Conservation (phyloP, 73 alveolate genomes). For the Paramecium biaurelia region DNA sequence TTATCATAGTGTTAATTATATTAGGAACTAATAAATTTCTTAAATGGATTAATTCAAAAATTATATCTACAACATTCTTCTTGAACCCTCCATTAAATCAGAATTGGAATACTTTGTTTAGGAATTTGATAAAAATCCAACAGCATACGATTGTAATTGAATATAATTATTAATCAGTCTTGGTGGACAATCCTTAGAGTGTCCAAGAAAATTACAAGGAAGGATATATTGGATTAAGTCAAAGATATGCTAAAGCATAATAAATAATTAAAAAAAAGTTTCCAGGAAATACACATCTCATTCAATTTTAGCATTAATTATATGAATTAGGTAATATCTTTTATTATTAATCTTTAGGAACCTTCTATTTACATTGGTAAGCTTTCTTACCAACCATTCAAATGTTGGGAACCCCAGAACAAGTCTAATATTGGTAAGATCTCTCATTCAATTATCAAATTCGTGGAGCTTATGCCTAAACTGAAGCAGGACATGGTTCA, state of each 20-base stretch:
- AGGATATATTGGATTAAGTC: neutral
- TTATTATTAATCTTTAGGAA: neutral
- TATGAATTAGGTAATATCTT: neutral
- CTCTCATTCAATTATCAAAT: slow-evolving; percentile 6
- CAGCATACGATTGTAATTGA: neutral
- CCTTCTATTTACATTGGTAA: slow-evolving; percentile 8
- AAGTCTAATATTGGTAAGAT: slow-evolving; percentile 62
- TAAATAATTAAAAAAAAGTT: neutral
- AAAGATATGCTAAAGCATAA: neutral
- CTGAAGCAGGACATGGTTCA: slow-evolving; percentile 76
- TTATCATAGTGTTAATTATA: neutral
- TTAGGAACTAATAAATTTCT: neutral
- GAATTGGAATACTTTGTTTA: neutral
- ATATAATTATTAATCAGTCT: neutral
- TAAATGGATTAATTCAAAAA: neutral
- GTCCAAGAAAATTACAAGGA: neutral
- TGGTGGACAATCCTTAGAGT: neutral
- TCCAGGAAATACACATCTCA: neutral
- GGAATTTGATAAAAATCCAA: neutral
- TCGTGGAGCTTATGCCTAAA: slow-evolving; percentile 70
- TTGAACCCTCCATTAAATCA: neutral
- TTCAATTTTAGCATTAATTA: neutral
- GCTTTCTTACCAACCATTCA: neutral
- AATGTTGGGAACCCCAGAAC: slow-evolving; percentile 66
- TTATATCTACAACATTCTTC: neutral